phyloP scores from a whole-genome alignment of 2,329 filamentous ascomycete species.

The Anisogramma anomala region DNA sequence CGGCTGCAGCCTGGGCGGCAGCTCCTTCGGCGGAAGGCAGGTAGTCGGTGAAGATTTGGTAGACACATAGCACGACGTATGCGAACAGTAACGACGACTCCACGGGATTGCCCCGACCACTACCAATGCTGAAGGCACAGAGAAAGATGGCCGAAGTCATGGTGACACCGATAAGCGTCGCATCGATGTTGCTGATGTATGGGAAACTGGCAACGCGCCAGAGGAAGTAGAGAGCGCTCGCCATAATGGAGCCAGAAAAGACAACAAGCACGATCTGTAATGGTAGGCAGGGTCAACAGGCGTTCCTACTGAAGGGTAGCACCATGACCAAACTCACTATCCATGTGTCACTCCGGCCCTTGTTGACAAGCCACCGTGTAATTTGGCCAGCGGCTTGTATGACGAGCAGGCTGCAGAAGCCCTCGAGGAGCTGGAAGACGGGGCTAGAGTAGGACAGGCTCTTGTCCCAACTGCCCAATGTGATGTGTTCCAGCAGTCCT shows the following conservation, averaged over 20 bases:
- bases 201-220: slow-evolving; percentile 93
- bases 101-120: slow-evolving; percentile 84
- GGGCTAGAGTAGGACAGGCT: slow-evolving; percentile 82
- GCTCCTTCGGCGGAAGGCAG: slow-evolving; percentile 61
- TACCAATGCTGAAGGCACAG: slow-evolving; percentile 86
- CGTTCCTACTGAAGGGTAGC: not conserved
- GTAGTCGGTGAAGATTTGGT: slow-evolving; percentile 99
- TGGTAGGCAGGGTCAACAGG: slow-evolving; percentile 22
- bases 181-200: slow-evolving; percentile 83
- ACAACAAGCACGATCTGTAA: slow-evolving; percentile 76
- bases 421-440: slow-evolving; percentile 86
- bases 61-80: slow-evolving; percentile 96
- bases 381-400: slow-evolving; percentile 94
- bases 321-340: slow-evolving; percentile 51
- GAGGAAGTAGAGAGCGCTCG: slow-evolving; percentile 88
- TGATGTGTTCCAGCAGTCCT: slow-evolving; percentile 67
- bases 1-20: slow-evolving; percentile 31
- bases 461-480: slow-evolving; percentile 82
- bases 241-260: slow-evolving; percentile 81
- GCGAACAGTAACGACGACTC: slow-evolving; percentile 93
- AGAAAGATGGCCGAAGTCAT: slow-evolving; percentile 89
- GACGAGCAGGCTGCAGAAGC: slow-evolving; percentile 90
- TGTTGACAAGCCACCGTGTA: slow-evolving; percentile 87
- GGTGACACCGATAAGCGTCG: slow-evolving; percentile 80
- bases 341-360: slow-evolving; percentile 89